Evolutionary conservation across 2,329 filamentous ascomycete species (phyloP), one percentile per base, ranked within the genome.

Genomic region (Neonectria coccinea): DNA sequence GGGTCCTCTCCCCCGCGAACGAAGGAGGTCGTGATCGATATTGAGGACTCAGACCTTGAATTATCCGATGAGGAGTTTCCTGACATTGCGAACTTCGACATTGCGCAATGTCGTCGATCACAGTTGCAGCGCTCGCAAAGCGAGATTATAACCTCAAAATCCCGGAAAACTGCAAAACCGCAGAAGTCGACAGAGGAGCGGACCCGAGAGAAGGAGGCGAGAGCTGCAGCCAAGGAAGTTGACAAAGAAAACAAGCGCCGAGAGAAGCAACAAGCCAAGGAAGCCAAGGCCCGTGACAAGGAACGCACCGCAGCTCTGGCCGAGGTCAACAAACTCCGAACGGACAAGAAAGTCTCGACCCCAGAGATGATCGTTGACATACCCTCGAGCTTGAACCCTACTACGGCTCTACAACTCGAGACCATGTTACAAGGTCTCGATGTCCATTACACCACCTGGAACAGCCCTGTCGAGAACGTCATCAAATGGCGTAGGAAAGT

Each of bases 311-410:
- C 87, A 7, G 90, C 92, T 8, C 79, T 94, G 22, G 88, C 88
- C 3, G 89, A 92, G 67, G 91, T 89, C 45, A 95, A 95, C 78
- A 93, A 91, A 72, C 79, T 90, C 10, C 88, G 88, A 56, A 88
- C 87, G 0, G 89, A 93, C 78, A 93, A 92, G 79, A 93, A 92
- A 70, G 80, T 89, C 0, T 91, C 91, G 0, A 87, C 89, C 0
- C 85, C 85, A 0, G 92, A 96, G 76, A 95, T 96, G 92, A 89
- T 95, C 55, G 84, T 93, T 2, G 87, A 92, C 70, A 80, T 95
- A 25, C 86, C 92, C 0, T 78, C 79, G 0, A 84, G 83, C 2
- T 79, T 95, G 1, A 78, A 85, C 22, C 76, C 82, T 0, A 80
- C 78, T 0, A 74, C 84, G 25, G 80, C 75, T 25, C 76, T 82